Base-by-base conservation (phyloP, 2,329 filamentous ascomycete species). In the Aaosphaeria arxii region DNA sequence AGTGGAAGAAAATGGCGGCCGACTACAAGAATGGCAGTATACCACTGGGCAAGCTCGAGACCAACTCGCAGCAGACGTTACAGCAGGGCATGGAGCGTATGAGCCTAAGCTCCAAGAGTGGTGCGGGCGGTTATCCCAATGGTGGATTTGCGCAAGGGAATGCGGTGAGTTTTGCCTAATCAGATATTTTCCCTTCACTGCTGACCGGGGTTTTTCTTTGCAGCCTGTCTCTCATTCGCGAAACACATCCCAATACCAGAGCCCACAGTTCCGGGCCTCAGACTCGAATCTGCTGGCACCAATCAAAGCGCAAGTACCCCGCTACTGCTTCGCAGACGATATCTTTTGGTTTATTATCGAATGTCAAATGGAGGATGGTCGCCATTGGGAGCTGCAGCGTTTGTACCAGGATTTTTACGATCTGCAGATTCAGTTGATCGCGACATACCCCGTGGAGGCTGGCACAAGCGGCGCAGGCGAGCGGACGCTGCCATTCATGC, bases 1-100 rank as follows among this genome's bases (percentile, higher is more conserved):
- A 99, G 63, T 99, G 94, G 94, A 99, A 99, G 77, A 95, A 95
- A 74, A 96, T 96, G 90, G 91, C 94, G 0, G 92, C 92, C 47
- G 92, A 96, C 55, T 99, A 99, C 74, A 99, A 99, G 77, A 96
- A 97, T 69, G 96, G 91, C 70, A 97, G 94, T 73, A 97, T 99
- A 66, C 92, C 91, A 0, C 77, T 99, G 39, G 94, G 94, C 57
- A 95, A 92, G 72, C 92, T 95, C 58, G 89, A 92, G 61, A 63
- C 63, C 32, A 71, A 71, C 51, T 70, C 69, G 30, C 63, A 63
- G 77, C 74, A 49, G 77, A 82, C 47, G 53, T 67, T 77, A 46
- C 75, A 80, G 57, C 79, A 81, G 56, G 76, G 79, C 9, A 75
- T 92, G 61, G 86, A 91, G 60, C 82, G 89, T 41, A 83, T 95